Conservation (phyloP, 2,329 filamentous ascomycete species). For the Magnaporthiopsis rhizophila region DNA sequence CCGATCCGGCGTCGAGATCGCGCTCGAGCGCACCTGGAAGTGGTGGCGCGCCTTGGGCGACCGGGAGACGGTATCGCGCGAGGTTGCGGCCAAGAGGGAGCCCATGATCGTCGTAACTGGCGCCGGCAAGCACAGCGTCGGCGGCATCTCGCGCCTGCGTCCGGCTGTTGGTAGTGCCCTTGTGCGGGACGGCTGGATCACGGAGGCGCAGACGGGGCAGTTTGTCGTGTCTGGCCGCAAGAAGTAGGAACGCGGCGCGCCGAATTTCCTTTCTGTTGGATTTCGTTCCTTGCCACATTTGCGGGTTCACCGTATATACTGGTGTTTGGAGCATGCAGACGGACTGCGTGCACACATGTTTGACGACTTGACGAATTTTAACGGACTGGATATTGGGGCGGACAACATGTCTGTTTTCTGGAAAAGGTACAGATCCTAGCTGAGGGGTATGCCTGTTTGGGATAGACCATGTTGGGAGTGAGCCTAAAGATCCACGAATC, state of each 20-base stretch:
- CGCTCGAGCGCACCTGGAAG: slow-evolving; percentile 51
- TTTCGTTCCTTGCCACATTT: background rate
- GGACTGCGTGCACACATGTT: background rate
- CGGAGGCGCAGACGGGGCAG: slow-evolving; percentile 63
- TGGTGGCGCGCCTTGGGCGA: slow-evolving; percentile 70
- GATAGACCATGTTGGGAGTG: background rate
- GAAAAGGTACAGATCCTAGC: background rate
- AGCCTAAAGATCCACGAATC: background rate
- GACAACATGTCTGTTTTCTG: background rate
- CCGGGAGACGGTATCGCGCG: slow-evolving; percentile 25
- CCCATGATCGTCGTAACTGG: slow-evolving; percentile 75
- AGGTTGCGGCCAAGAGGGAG: slow-evolving; percentile 33
- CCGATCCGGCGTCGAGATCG: slow-evolving; percentile 72
- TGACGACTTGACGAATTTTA: background rate
- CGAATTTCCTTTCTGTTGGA: background rate
- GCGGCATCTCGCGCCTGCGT: slow-evolving; percentile 67
- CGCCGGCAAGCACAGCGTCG: slow-evolving; percentile 66
- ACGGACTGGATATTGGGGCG: background rate
- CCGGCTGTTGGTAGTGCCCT: slow-evolving; percentile 73
- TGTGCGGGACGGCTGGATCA: slow-evolving; percentile 72
- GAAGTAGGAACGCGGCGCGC: slow-evolving; percentile 5
- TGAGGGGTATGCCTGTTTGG: background rate
- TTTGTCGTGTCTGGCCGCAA: slow-evolving; percentile 58
- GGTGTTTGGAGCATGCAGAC: background rate
- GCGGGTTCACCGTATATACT: no score